phyloP scores from a whole-genome alignment of 2,329 filamentous ascomycete genomes.

The Albifimbria verrucaria region DNA sequence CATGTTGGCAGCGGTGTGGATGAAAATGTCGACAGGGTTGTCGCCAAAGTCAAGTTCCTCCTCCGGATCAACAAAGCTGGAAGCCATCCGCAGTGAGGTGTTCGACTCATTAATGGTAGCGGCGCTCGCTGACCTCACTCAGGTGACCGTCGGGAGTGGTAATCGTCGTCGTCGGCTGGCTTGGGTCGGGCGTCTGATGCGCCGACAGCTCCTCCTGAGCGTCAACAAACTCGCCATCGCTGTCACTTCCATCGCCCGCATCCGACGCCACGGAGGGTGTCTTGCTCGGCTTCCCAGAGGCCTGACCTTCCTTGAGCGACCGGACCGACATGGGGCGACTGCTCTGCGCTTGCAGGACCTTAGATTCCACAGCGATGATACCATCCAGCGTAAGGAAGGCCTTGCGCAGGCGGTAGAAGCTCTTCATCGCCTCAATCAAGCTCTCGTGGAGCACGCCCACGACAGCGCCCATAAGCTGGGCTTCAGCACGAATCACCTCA shows the following conservation, averaged over 20 bases:
- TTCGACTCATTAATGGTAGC: background rate
- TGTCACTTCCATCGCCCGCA: conserved; percentile 6
- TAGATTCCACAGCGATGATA: conserved; percentile 72
- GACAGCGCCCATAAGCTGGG: conserved; percentile 85
- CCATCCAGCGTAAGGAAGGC: conserved; percentile 79
- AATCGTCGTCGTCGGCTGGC: conserved; percentile 13
- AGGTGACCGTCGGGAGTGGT: conserved; percentile 13
- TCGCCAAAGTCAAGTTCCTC: conserved; percentile 63
- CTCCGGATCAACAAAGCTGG: conserved; percentile 31
- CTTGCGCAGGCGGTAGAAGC: conserved; percentile 89
- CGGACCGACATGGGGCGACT: background rate
- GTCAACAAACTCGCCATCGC: conserved; percentile 10
- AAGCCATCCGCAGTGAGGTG: background rate
- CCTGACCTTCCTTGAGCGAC: background rate
- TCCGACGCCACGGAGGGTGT: conserved; percentile 11
- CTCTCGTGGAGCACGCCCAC: conserved; percentile 90
- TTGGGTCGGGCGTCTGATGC: conserved; percentile 35
- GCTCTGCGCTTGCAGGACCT: conserved; percentile 24
- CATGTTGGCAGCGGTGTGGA: conserved; percentile 84
- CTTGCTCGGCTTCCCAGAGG: background rate
- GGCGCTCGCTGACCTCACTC: background rate
- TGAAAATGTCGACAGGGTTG: conserved; percentile 78
- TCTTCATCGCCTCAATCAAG: conserved; percentile 83
- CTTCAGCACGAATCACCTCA: conserved; percentile 76
- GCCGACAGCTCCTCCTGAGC: conserved; percentile 46